These are phyloP conservation scores for Solanum piurae DNA, from an alignment of 257 asterid genomes.

Conservation along the genomic window DNA sequence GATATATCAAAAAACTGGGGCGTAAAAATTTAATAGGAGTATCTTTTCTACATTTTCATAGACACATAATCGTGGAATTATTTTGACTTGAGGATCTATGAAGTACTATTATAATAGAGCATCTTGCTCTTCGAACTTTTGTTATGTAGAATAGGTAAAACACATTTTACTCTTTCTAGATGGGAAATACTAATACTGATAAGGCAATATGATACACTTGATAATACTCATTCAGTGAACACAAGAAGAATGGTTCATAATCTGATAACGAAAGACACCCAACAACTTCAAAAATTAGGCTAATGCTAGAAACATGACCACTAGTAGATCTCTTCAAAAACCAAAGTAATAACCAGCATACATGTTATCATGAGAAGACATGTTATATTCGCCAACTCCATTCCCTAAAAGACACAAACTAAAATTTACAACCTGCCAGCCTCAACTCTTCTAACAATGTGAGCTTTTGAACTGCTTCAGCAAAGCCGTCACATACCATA, in stretches of 20 bases:
- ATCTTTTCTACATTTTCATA: not conserved
- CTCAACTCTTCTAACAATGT: not conserved
- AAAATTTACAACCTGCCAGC: not conserved
- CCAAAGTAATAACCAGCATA: not conserved
- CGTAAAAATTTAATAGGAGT: not conserved
- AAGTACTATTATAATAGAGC: not conserved
- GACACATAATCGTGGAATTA: not conserved
- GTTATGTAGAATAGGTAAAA: not conserved
- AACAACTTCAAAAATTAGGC: not conserved
- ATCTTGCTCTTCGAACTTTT: not conserved
- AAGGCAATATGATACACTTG: not conserved
- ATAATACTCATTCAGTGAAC: not conserved
- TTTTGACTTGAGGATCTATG: not conserved
- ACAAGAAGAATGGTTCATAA: not conserved
- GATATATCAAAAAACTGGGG: not conserved
- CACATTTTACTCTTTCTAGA: not conserved
- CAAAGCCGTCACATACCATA: not conserved
- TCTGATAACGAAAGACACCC: not conserved
- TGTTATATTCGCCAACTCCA: not conserved
- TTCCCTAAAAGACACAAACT: not conserved
- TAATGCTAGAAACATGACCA: not conserved
- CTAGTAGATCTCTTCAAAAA: not conserved
- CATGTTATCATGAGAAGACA: not conserved
- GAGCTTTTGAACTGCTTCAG: not conserved
- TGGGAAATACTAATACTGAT: not conserved